Percentiles rank a stretch among this genome's conserved stretches.
These are phyloP conservation scores for Fusarium dlaminii DNA, from an alignment of 2,329 filamentous ascomycete genomes.

Conservation along the genomic window DNA sequence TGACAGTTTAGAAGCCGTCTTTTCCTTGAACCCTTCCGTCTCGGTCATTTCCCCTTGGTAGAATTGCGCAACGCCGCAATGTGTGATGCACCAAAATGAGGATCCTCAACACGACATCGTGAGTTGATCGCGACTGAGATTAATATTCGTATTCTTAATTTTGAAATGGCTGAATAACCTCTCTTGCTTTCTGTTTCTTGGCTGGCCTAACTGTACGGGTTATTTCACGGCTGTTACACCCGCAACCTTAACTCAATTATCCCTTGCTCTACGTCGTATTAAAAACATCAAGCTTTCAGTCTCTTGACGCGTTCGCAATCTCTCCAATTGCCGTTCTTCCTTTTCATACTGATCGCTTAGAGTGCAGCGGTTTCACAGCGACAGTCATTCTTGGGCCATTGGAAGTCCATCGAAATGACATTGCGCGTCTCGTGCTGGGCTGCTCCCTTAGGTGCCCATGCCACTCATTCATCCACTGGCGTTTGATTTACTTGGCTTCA, in stretches of 20 bases:
- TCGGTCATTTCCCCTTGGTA: not conserved
- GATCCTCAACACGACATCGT: not conserved
- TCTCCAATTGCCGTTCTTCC: not conserved
- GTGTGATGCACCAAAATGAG: not conserved
- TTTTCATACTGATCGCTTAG: not conserved
- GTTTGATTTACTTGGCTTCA: conserved; percentile 29
- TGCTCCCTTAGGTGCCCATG: not conserved
- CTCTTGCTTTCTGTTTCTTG: not conserved
- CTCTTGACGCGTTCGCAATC: not conserved
- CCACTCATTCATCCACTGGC: conserved; percentile 12
- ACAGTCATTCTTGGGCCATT: not conserved
- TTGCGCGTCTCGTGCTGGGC: not conserved
- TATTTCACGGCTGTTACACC: not conserved
- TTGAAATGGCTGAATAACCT: not conserved
- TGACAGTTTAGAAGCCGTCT: not conserved
- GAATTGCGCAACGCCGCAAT: not conserved
- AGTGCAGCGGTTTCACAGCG: not conserved
- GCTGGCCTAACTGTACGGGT: not conserved
- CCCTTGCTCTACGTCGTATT: not conserved
- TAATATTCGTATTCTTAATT: not conserved
- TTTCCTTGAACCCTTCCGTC: not conserved
- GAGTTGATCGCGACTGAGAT: not conserved
- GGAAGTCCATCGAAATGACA: not conserved
- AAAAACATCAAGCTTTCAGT: conserved; percentile 4
- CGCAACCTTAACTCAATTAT: conserved; percentile 17